Evolutionary conservation across 176 grass and related monocot genomes (phyloP), one percentile per base, ranked within the genome.

Genomic region (Oryza nivara): DNA sequence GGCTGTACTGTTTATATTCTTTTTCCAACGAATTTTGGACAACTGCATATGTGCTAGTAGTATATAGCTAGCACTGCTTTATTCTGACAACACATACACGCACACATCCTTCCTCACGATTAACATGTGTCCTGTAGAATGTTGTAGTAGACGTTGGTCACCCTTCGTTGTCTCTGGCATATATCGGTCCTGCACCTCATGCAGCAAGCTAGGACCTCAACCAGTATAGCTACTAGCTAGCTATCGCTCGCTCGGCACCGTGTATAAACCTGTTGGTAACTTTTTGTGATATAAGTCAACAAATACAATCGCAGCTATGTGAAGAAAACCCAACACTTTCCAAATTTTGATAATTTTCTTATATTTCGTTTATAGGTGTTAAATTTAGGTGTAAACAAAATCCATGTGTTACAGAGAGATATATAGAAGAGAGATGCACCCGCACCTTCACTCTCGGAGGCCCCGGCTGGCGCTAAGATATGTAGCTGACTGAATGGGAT

Each of bases 81-180:
- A 13, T 61, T 23, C 58, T 63, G 58, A 63, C 58, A 63, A 41
- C 40, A 41, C 40, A 41, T 0, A 63, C 58, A 22, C 52, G 6
- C 56, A 23, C 58, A 63, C 25, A 32, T 34, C 23, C 26, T 48
- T 45, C 14, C 1, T 13, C 46, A 7, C 34, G 48, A 70, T 60
- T 60, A 81, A 71, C 70, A 76, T 38, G 74, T 32, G 19, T 61
- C 17, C 16, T 4, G 17, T 17, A 5, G 17, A 13, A 34, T 6
- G 51, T 76, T 6, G 51, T 76, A 30, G 30, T 76, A 32, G 51
- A 58, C 12, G 51, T n/a, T n/a, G 17, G 49, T 22, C 51, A 14
- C 32, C 51, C 32, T 76, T 76, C 30, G 49, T 76, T 58, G 74
- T 76, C 74, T 11, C 74, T 56, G 52, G 56, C 49, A 54, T 58